Base-by-base conservation (phyloP, 371 early-diverging fungal genomes). In the Rhizopus sp. region DNA sequence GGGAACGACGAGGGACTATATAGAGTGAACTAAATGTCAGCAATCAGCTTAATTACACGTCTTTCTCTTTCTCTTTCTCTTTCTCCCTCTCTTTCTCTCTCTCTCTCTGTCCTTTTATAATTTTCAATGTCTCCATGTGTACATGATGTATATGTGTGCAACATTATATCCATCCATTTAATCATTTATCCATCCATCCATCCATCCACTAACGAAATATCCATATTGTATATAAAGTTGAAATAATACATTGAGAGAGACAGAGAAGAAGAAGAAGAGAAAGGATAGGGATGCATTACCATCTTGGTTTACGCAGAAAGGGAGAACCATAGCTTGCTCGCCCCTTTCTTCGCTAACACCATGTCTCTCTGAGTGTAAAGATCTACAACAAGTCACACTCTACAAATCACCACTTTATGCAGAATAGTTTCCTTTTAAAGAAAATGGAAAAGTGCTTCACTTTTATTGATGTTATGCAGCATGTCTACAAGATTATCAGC, bases 1-100 rank as follows among this genome's bases (percentile, higher is more conserved):
- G 59, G 91, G 87, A 66, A 92, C 92, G 62, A 92, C 89, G 82
- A 93, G 87, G 68, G 93, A 93, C 93, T 88, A 67, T 2, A 37
- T 37, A 7, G 4, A 10, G 38, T 23, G 23, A 2, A 23, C 23
- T 23, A 23, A 23, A 23, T 23, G 23, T 23, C 23, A 23, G 23
- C 23, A 23, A 23, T 23, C 23, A 23, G 23, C 23, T 23, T 23
- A 23, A 23, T 23, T 23, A 23, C 23, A 23, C 23, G 23, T 23
- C 23, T 23, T 23, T 23, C 23, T 23, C 23, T 23, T 23, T 23
- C 23, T 23, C 2, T 23, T 23, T 23, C 23, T 2, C 23, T 23
- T 23, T 23, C 23, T 2, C 23, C 2, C 23, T 23, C 23, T 23
- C 23, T 23, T 23, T 23, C 23, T 23, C 23, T 23, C 23, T 23